phyloP scores from a whole-genome alignment of 1,284 basidiomycete species.

The Rhizoctonia solani region DNA sequence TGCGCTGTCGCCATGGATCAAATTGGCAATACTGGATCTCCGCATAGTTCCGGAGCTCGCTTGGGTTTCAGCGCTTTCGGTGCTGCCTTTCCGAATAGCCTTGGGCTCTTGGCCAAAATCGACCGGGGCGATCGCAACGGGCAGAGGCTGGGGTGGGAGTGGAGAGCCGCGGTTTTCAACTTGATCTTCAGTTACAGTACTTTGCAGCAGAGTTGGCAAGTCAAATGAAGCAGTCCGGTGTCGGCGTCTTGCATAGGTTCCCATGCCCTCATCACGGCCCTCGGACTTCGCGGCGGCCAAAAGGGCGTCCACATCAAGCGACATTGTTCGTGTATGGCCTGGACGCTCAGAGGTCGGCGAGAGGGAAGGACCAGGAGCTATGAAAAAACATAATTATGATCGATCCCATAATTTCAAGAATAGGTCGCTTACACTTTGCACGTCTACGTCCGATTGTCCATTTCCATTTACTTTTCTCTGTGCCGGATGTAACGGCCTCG shows the following conservation, averaged over 20 bases:
- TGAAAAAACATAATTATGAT: slow-evolving; percentile 36
- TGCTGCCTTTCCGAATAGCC: slow-evolving; percentile 36
- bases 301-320: slow-evolving; percentile 6
- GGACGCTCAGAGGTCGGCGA: slow-evolving; percentile 15
- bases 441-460: slow-evolving; percentile 65
- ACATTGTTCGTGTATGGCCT: slow-evolving; percentile 18
- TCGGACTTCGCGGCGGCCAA: slow-evolving; percentile 40
- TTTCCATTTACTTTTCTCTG: slow-evolving; percentile 50
- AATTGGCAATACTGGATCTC: slow-evolving; percentile 22
- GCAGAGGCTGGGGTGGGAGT: slow-evolving; percentile 20
- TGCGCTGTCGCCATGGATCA: slow-evolving; percentile 12
- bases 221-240: slow-evolving; percentile 60
- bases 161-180: slow-evolving; percentile 3
- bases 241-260: not conserved
- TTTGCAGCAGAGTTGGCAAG: slow-evolving; percentile 56
- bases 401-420: not conserved
- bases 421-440: slow-evolving; percentile 62
- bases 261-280: slow-evolving; percentile 50
- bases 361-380: slow-evolving; percentile 43
- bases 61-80: slow-evolving; percentile 33
- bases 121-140: slow-evolving; percentile 30
- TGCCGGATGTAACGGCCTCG: slow-evolving; percentile 3
- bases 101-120: slow-evolving; percentile 25
- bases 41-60: slow-evolving; percentile 38
- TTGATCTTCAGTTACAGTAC: slow-evolving; percentile 35